phyloP scores from a whole-genome alignment of 108 stramenopile genomes.

The Cyclotella choctawhatcheeana region DNA sequence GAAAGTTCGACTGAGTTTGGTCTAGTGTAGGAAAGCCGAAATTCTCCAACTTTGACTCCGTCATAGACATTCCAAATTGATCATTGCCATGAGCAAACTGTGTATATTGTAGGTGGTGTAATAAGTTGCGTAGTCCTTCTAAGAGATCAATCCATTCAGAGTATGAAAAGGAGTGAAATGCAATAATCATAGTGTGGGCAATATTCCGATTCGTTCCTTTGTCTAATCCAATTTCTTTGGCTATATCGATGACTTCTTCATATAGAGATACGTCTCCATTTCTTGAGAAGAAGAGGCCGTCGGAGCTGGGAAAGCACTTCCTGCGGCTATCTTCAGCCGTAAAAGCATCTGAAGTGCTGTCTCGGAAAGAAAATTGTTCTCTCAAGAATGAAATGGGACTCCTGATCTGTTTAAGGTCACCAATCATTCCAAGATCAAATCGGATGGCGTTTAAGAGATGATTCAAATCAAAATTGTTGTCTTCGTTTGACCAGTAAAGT shows the following conservation, averaged over 20 bases:
- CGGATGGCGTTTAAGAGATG: constrained; percentile 8
- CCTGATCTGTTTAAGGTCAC: constrained; percentile 13
- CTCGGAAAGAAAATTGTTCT: constrained; percentile 26
- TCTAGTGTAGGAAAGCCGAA: constrained; percentile 30
- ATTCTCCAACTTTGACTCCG: background rate
- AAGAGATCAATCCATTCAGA: constrained; percentile 17
- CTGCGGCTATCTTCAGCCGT: background rate
- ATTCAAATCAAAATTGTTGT: constrained; percentile 4
- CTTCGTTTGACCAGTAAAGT: constrained; percentile 21
- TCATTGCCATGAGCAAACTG: constrained; percentile 2
- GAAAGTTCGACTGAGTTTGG: constrained; percentile 9
- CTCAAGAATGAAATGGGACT: constrained; percentile 25
- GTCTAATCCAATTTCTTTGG: constrained; percentile 9
- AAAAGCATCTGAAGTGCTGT: background rate
- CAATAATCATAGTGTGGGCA: constrained; percentile 29
- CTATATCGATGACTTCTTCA: constrained; percentile 18
- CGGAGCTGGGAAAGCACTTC: constrained; percentile 11
- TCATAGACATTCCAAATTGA: constrained; percentile 17
- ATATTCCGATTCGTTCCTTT: background rate
- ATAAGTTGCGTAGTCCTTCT: constrained; percentile 28
- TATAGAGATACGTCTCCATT: constrained; percentile 18
- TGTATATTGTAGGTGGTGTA: constrained; percentile 2
- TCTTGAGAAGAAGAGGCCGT: constrained; percentile 24
- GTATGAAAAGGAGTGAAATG: constrained; percentile 22
- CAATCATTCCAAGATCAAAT: constrained; percentile 11